Evolutionary conservation across 352 stramenopile species (phyloP).

Genomic region (Pythium aristosporum): DNA sequence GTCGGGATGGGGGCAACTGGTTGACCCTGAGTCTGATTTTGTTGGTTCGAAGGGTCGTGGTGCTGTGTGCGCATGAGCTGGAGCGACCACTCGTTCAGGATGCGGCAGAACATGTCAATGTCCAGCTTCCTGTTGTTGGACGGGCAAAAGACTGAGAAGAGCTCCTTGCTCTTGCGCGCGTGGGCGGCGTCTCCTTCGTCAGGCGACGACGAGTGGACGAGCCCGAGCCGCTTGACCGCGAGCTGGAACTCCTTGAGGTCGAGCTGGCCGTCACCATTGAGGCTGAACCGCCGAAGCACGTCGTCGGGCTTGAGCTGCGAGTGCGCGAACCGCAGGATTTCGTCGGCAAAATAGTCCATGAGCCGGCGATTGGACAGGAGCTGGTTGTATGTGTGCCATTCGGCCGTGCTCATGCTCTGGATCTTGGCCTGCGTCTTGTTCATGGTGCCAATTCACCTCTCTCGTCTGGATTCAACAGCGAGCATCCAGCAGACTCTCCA

Average conservation of each 20-base stretch:
- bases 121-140: slow-evolving; percentile 67
- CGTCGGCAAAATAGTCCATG: slow-evolving; percentile 57
- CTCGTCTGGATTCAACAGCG: background rate
- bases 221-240: slow-evolving; percentile 67
- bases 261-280: slow-evolving; percentile 73
- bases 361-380: slow-evolving; percentile 54
- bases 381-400: slow-evolving; percentile 74
- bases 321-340: slow-evolving; percentile 60
- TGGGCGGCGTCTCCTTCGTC: background rate
- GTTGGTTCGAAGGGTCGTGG: background rate
- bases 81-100: slow-evolving; percentile 79
- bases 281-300: slow-evolving; percentile 65
- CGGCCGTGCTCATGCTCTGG: slow-evolving; percentile 74
- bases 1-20: slow-evolving; percentile 32
- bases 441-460: slow-evolving; percentile 26
- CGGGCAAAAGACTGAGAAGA: slow-evolving; percentile 73
- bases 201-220: slow-evolving; percentile 28
- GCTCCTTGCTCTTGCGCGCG: slow-evolving; percentile 31
- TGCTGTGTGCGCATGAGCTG: slow-evolving; percentile 53
- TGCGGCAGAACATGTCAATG: slow-evolving; percentile 78
- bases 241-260: slow-evolving; percentile 77
- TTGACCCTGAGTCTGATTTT: background rate
- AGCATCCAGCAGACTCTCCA: background rate
- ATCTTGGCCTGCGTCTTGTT: slow-evolving; percentile 70
- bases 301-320: slow-evolving; percentile 68